Percentiles rank a stretch among this genome's conserved stretches.
phyloP scores from a whole-genome alignment of 495 filamentous ascomycete species.

The Xanthoparmelia taractica region DNA sequence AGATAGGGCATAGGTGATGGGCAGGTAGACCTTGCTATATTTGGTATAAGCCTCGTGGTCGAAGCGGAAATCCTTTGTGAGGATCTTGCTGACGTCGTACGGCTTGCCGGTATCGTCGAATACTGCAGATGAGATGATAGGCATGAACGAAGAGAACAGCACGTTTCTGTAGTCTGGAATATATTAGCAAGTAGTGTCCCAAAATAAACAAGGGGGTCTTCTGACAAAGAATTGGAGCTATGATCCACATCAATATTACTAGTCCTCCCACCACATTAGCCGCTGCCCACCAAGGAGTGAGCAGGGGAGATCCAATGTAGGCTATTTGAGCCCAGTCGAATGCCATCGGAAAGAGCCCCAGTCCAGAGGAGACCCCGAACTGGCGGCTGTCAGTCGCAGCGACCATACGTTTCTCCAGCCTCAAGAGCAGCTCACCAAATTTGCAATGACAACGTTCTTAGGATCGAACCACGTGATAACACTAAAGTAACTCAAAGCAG shows the following conservation, averaged over 20 bases:
- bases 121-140: slow-evolving; percentile 61
- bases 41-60: slow-evolving; percentile 61
- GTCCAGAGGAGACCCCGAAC: slow-evolving; percentile 76
- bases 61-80: slow-evolving; percentile 64
- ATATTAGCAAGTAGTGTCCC: slow-evolving; percentile 6
- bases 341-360: slow-evolving; percentile 79
- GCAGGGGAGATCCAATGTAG: slow-evolving; percentile 77
- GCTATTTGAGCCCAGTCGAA: slow-evolving; percentile 94
- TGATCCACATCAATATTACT: slow-evolving; percentile 81
- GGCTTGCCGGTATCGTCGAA: slow-evolving; percentile 73
- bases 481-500: slow-evolving; percentile 82
- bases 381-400: slow-evolving; percentile 21
- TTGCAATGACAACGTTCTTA: slow-evolving; percentile 65
- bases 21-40: slow-evolving; percentile 73
- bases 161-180: slow-evolving; percentile 58
- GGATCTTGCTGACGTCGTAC: slow-evolving; percentile 68
- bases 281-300: slow-evolving; percentile 88
- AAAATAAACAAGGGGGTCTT: slow-evolving; percentile 25
- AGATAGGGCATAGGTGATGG: slow-evolving; percentile 73
- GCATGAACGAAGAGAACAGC: slow-evolving; percentile 73
- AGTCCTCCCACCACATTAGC: slow-evolving; percentile 81
- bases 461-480: slow-evolving; percentile 89
- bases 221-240: slow-evolving; percentile 66
- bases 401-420: background rate
- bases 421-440: slow-evolving; percentile 41